Base-by-base conservation (phyloP, 257 asterid species). In the Nicotiana tabacum region DNA sequence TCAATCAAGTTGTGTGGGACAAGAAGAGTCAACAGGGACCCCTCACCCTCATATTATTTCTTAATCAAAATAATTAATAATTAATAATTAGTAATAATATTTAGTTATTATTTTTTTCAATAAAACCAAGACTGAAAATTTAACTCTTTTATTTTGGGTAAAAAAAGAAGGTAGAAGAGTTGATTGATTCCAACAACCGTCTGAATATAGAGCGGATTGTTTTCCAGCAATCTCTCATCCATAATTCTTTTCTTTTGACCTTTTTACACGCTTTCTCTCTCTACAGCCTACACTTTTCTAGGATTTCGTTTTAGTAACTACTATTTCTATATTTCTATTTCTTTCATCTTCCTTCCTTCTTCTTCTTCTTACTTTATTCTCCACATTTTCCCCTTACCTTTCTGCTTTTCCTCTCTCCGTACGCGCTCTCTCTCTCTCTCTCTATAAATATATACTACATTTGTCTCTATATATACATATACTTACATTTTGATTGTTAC, bases 161-260 rank as follows among this genome's bases (percentile, higher is more conserved):
- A 13, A 13, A 51, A 15, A 24, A 46, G 3, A 24, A 46, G 3
- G 37, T 13, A 21, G 55, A 65, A 18, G 78, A 21, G 80, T 83
- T 85, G 92, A 85, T 85, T 83, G 85, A 83, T 87, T 83, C 85
- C 87, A 85, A 85, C 88, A 83, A 85, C 90, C 90, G 89, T 77
- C 84, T 81, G 85, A 85, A 82, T 70, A 51, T 80, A 88, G 76
- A 70, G 66, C 83, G 86, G 85, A 78, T 53, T 72, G 60, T 66
- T 81, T 82, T 80, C 60, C 82, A 83, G 84, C 86, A 61, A 48
- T 69, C 78, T 83, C 74, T 83, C 83, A 68, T 77, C 85, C 74
- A 66, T 77, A 24, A 83, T 86, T 88, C 82, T 87, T 72, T 84
- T 84, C 74, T 87, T 82, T 87, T 91, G 87, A 90, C 91, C 83